Base-by-base conservation (phyloP, 192 early-diverging fungal genomes). In the Entomortierella beljakovae region DNA sequence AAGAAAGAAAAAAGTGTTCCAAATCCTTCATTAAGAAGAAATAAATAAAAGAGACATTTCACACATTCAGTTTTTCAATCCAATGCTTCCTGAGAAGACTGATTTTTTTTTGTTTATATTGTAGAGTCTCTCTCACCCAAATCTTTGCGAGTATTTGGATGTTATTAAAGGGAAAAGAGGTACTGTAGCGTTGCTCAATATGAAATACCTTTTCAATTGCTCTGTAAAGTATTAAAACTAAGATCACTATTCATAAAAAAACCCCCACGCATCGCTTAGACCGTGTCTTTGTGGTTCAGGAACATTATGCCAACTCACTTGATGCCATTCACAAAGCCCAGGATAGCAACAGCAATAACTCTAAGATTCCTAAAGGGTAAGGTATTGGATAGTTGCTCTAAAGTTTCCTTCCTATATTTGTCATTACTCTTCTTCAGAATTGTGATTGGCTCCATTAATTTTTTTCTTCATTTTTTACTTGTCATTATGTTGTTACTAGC, bases 121-220 rank as follows among this genome's bases (percentile, higher is more conserved):
- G 52, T 80, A 88, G 89, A 83, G 83, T 25, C 70, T 91, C 15
- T 67, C 46, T 31, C 86, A 90, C 64, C 86, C 89, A n/a, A 84
- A 84, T 43, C 46, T 91, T n/a, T 90, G 90, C 67, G 83, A 85
- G 60, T 90, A 91, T 71, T 66, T 90, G 46, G 90, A 91, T 57
- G 86, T 89, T 58, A 67, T 86, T 31, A 88, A 88, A 62, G 90
- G 89, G 55, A 88, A 89, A 54, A 80, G 88, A 63, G 88, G 88
- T 87, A 81, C 13, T 52, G 50, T 7, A n/a, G 22, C 7, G 13
- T 16, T 6, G 50, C 23, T 23, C 50, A 7, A 23, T 22, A 22
- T 9, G 9, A 9, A 22, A 22, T 16, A 52, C 23, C 42, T 13
- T 18, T 8, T 8, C 42, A 11, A 18, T 8, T 11, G 8, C 10